Conservation (phyloP, 441 rosid genomes). For the Adansonia madagascariensis region DNA sequence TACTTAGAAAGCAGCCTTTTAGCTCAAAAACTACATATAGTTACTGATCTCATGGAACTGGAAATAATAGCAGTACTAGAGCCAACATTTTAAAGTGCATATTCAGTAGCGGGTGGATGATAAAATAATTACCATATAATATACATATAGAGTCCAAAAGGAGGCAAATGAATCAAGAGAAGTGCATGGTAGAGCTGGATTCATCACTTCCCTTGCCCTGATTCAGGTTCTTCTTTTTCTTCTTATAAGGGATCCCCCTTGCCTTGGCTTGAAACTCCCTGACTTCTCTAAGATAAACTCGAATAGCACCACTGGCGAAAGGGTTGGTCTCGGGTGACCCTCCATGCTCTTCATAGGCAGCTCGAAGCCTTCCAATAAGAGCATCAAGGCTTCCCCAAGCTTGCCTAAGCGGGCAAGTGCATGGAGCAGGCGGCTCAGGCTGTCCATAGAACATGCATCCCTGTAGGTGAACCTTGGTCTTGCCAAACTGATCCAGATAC, state of each 20-base stretch:
- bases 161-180: constrained; percentile 44
- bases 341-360: constrained; percentile 78
- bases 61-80: background rate
- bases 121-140: constrained; percentile 36
- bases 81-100: constrained; percentile 7
- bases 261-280: constrained; percentile 76
- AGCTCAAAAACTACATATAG: constrained; percentile 2
- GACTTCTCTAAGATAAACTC: constrained; percentile 67
- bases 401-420: constrained; percentile 73
- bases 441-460: constrained; percentile 76
- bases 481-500: constrained; percentile 76
- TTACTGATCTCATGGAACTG: constrained; percentile 3
- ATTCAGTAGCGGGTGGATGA: background rate
- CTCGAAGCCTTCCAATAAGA: constrained; percentile 74
- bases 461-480: constrained; percentile 70
- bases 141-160: constrained; percentile 25
- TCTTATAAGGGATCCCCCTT: constrained; percentile 73
- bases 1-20: background rate
- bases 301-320: constrained; percentile 68
- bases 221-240: constrained; percentile 60
- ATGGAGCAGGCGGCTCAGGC: constrained; percentile 80
- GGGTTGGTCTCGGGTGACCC: constrained; percentile 73
- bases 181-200: constrained; percentile 58
- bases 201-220: constrained; percentile 45
- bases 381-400: constrained; percentile 89